Evolutionary conservation across 2,329 filamentous ascomycete species (phyloP).

Genomic region (Curvularia eragrostidis): DNA sequence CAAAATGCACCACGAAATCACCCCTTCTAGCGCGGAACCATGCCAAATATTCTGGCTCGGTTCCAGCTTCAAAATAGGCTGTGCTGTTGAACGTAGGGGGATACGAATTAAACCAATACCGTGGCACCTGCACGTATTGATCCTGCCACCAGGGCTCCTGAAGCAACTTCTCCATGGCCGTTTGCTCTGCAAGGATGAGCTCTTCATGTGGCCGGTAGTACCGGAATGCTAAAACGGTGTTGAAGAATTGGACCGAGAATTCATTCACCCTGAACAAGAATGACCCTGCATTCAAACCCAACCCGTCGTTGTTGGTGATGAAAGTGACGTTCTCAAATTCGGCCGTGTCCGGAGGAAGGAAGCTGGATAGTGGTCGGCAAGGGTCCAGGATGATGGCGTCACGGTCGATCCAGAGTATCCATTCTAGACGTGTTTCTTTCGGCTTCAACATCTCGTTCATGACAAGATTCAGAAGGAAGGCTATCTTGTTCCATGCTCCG

Average conservation of each 20-base stretch:
- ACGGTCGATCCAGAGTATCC: conserved; percentile 55
- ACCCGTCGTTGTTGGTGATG: conserved; percentile 49
- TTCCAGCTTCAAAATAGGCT: conserved; percentile 35
- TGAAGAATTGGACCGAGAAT: conserved; percentile 51
- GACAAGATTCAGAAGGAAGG: conserved; percentile 53
- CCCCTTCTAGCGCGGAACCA: conserved; percentile 49
- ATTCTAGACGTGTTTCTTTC: conserved; percentile 49
- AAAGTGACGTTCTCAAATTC: conserved; percentile 37
- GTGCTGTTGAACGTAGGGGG: conserved; percentile 36
- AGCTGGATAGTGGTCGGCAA: conserved; percentile 50
- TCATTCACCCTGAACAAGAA: conserved; percentile 51
- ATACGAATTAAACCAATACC: conserved; percentile 56
- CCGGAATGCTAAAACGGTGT: conserved; percentile 48
- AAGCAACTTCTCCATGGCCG: conserved; percentile 50
- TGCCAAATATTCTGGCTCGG: conserved; percentile 47
- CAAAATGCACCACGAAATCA: conserved; percentile 54
- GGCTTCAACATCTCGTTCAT: conserved; percentile 48
- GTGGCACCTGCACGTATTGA: conserved; percentile 46
- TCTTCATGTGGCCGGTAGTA: conserved; percentile 46
- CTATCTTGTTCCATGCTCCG: conserved; percentile 55
- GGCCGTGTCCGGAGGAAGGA: conserved; percentile 40
- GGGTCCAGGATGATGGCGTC: conserved; percentile 55
- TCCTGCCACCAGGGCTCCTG: conserved; percentile 41
- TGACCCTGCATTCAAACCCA: conserved; percentile 53
- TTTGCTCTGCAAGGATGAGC: conserved; percentile 50